Conservation (phyloP, 495 filamentous ascomycete species). For the Schizothecium vesticola region DNA sequence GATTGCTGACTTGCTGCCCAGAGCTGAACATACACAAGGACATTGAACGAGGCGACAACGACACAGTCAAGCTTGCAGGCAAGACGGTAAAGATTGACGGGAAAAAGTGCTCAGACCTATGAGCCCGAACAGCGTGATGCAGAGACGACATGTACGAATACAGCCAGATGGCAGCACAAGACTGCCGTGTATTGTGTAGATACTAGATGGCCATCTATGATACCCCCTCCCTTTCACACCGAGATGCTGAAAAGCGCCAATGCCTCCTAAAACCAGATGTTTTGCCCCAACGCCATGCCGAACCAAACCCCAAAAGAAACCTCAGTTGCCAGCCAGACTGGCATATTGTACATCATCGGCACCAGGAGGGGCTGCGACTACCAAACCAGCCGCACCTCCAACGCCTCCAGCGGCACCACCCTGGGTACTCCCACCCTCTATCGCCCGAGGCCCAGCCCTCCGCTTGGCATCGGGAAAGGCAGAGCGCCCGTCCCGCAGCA, state of each 20-base stretch:
- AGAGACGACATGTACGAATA: constrained; percentile 2
- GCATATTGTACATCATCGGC: constrained; percentile 74
- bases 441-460: constrained; percentile 30
- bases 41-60: constrained; percentile 89
- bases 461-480: constrained; percentile 41
- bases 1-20: constrained; percentile 27
- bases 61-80: constrained; percentile 62
- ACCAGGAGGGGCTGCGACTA: constrained; percentile 80
- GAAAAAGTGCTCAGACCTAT: constrained; percentile 40
- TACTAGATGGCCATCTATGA: constrained; percentile 27
- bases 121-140: constrained; percentile 15
- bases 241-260: constrained; percentile 5
- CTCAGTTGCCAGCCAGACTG: constrained; percentile 72
- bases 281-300: constrained; percentile 37
- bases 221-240: constrained; percentile 29
- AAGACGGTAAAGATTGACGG: constrained; percentile 41
- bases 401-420: constrained; percentile 13
- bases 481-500: constrained; percentile 66
- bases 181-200: constrained; percentile 21
- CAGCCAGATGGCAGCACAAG: constrained; percentile 11
- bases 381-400: constrained; percentile 40
- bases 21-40: constrained; percentile 83
- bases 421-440: constrained; percentile 26
- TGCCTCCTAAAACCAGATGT: constrained; percentile 29
- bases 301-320: constrained; percentile 31